Base-by-base conservation (phyloP, 2,329 filamentous ascomycete species). In the Sodiomyces alkalinus region DNA sequence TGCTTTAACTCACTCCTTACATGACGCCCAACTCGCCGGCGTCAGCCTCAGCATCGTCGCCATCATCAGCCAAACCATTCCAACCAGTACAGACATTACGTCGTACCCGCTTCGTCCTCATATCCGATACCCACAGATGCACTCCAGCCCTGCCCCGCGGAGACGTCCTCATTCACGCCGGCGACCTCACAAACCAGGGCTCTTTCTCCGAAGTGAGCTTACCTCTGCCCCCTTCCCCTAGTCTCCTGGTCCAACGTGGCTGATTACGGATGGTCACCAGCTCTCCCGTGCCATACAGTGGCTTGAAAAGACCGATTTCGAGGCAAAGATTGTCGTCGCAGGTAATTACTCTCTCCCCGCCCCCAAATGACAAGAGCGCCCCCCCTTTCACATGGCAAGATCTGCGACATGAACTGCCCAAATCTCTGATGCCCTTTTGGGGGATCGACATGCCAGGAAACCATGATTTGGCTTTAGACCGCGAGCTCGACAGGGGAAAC, bases 91-190 rank as follows among this genome's bases (percentile, higher is more conserved):
- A n/a, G n/a, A n/a, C 23, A 6, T 48, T 49, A 7, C 50, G 60
- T 29, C 55, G 64, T 36, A 74, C 76, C 5, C 66, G 78, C 34
- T 64, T 85, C 32, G 75, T 85, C 29, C 82, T 77, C 52, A 64
- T 85, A 31, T 80, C 79, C 4, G 80, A 86, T 51, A 85, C 78
- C 2, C 78, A 85, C 50, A 80, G 80, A 45, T 62, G 58, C 39
- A 60, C 61, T 3, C 58, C 68, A 39, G 74, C 69, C 40, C 60
- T 83, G 1, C 79, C 80, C 0, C 62, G 62, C 14, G 80, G 79
- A 22, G 77, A 86, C 45, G 68, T 86, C 7, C 58, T 86, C 19
- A 73, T 85, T 27, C 78, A 83, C 44, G 78, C 79, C 2, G 79
- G 80, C 6, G 80, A 86, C 45, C 50, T 86, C 39, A 81, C 78